A percentile compares a stretch with the other conserved stretches of the same genome.
Conservation (phyloP, 768 basidiomycete species). For the Scleroderma citrinum region DNA sequence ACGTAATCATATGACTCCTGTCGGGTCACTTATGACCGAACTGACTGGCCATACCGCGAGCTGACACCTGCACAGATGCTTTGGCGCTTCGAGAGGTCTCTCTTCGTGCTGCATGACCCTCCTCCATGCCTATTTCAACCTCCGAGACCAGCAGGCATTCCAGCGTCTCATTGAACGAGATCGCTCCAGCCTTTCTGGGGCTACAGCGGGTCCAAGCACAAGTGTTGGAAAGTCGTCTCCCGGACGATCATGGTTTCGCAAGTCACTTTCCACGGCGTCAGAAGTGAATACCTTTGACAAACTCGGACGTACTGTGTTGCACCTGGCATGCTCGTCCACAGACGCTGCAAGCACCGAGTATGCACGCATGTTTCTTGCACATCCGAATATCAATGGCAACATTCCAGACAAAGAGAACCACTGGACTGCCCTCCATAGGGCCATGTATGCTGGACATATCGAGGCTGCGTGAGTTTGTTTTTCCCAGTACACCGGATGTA, state of each 20-base stretch:
- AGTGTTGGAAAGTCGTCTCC: constrained; percentile 29
- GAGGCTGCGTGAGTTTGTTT: constrained; percentile 51
- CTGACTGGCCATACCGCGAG: neutral
- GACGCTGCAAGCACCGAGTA: constrained; percentile 69
- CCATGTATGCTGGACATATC: constrained; percentile 75
- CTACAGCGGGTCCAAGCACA: constrained; percentile 26
- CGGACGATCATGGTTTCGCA: constrained; percentile 54
- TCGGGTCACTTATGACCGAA: neutral
- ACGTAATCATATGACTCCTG: neutral
- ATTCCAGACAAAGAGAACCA: constrained; percentile 74
- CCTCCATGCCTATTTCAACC: constrained; percentile 72
- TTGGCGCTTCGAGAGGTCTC: constrained; percentile 5
- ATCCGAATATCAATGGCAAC: constrained; percentile 76
- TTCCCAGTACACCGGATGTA: neutral
- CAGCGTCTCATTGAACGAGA: constrained; percentile 62
- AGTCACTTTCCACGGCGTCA: constrained; percentile 29
- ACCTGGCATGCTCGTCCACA: constrained; percentile 65
- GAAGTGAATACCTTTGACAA: constrained; percentile 72
- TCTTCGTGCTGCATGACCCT: constrained; percentile 55
- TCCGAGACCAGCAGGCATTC: constrained; percentile 70
- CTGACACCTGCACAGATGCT: constrained; percentile 6
- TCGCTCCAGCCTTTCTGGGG: constrained; percentile 29
- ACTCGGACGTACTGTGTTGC: constrained; percentile 73
- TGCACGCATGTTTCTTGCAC: constrained; percentile 66
- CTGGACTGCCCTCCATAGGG: constrained; percentile 89